phyloP scores from a whole-genome alignment of 225 moss, liverwort and hornwort species.

The Physcomitrium patens region DNA sequence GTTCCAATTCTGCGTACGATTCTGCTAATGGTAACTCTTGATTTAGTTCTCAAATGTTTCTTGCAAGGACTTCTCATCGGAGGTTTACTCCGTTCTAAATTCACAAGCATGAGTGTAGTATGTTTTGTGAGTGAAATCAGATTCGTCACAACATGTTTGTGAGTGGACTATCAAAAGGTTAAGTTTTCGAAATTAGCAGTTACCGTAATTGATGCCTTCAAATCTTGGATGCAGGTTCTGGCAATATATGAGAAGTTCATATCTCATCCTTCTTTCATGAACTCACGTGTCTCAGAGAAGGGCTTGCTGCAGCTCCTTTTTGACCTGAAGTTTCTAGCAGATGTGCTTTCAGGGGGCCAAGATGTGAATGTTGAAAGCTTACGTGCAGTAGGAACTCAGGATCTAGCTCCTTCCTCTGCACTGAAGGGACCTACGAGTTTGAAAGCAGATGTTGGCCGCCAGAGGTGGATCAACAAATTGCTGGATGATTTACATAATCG shows the following conservation, averaged over 20 bases:
- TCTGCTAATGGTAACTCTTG: not conserved
- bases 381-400: conserved; percentile 40
- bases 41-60: not conserved
- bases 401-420: conserved; percentile 25
- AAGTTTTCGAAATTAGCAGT: not conserved
- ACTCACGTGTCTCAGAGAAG: conserved; percentile 77
- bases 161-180: not conserved
- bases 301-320: conserved; percentile 84
- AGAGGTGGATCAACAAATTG: conserved; percentile 57
- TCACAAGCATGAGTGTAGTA: not conserved
- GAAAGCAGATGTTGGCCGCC: conserved; percentile 54
- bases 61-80: not conserved
- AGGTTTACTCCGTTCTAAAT: not conserved
- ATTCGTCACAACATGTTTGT: too few species aligned
- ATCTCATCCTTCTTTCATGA: conserved; percentile 63
- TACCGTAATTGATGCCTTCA: not conserved
- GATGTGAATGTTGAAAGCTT: conserved; percentile 44
- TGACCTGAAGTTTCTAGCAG: conserved; percentile 72
- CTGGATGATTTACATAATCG: conserved; percentile 52
- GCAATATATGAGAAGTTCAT: conserved; percentile 72
- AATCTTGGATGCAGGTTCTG: conserved; percentile 59
- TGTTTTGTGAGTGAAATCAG: not conserved
- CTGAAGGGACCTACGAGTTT: conserved; percentile 31
- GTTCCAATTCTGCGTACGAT: not conserved
- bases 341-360: conserved; percentile 83